A percentile compares a stretch with the other conserved stretches of the same genome.
These are phyloP conservation scores for Starmerella roubikii DNA, from an alignment of 805 yeast genomes.

Conservation along the genomic window DNA sequence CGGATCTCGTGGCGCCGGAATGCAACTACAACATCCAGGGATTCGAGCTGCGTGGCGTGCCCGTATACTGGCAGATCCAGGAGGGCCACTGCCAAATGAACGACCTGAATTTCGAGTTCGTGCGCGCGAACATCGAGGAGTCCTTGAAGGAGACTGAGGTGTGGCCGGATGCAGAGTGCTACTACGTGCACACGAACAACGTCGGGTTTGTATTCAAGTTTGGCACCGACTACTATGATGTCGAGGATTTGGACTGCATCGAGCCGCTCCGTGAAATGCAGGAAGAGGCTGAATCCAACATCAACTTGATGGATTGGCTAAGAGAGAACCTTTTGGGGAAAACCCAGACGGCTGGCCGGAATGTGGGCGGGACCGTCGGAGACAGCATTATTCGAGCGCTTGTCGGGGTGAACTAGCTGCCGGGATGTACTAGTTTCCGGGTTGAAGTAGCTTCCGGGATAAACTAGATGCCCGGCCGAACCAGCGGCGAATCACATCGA, in stretches of 20 bases:
- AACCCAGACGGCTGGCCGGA: too few relatives aligned
- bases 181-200: not conserved
- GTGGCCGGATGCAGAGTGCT: constrained; percentile 11
- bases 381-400: too few relatives aligned
- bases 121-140: constrained; percentile 7
- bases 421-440: too few relatives aligned
- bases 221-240: constrained; percentile 12
- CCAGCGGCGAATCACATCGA: too few relatives aligned
- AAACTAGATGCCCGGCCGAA: too few relatives aligned
- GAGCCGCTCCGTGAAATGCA: constrained; percentile 6
- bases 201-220: constrained; percentile 5
- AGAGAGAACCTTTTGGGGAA: not conserved
- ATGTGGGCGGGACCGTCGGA: too few relatives aligned
- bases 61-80: constrained; percentile 14
- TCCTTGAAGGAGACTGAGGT: constrained; percentile 1
- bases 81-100: constrained; percentile 7
- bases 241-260: constrained; percentile 13
- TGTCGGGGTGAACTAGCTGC: too few relatives aligned
- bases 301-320: not conserved
- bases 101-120: constrained; percentile 10
- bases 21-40: constrained; percentile 14
- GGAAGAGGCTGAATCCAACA: constrained; percentile 6
- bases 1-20: not conserved
- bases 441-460: too few relatives aligned
- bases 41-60: constrained; percentile 11